phyloP scores from a whole-genome alignment of 371 early-diverging fungal species.

The Saksenaea oblongispora region DNA sequence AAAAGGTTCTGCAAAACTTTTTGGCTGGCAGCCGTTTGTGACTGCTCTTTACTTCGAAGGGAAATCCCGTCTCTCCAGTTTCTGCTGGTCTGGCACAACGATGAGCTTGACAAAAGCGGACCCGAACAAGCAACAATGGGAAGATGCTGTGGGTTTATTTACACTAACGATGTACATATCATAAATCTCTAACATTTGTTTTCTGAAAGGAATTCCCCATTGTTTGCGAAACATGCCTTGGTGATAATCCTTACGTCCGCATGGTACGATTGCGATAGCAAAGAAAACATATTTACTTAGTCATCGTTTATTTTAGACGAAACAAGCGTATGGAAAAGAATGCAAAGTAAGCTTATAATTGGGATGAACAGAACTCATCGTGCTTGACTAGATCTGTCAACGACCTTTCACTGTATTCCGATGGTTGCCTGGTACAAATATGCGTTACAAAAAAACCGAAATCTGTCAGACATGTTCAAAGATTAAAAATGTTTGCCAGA shows the following conservation, averaged over 20 bases:
- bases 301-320: constrained; percentile 53
- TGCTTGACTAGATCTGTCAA: constrained; percentile 67
- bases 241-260: constrained; percentile 96
- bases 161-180: background rate
- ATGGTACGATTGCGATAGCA: constrained; percentile 67
- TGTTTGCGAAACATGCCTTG: constrained; percentile 95
- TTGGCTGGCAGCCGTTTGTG: constrained; percentile 8
- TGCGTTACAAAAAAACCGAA: constrained; percentile 96
- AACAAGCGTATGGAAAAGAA: constrained; percentile 83
- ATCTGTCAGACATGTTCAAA: constrained; percentile 97
- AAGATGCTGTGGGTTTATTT: constrained; percentile 56
- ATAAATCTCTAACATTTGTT: background rate
- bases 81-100: constrained; percentile 4
- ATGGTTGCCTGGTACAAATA: constrained; percentile 94
- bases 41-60: background rate
- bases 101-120: constrained; percentile 67
- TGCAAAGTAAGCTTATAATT: constrained; percentile 70
- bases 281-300: background rate
- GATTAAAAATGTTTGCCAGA: constrained; percentile 97
- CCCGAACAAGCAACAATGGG: constrained; percentile 75
- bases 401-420: constrained; percentile 96
- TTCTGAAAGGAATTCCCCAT: constrained; percentile 76
- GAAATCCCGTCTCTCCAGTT: background rate
- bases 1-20: too few species aligned
- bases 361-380: constrained; percentile 6